These are phyloP conservation scores for Parasitella parasitica DNA, from an alignment of 371 early-diverging fungal species.

Conservation along the genomic window DNA sequence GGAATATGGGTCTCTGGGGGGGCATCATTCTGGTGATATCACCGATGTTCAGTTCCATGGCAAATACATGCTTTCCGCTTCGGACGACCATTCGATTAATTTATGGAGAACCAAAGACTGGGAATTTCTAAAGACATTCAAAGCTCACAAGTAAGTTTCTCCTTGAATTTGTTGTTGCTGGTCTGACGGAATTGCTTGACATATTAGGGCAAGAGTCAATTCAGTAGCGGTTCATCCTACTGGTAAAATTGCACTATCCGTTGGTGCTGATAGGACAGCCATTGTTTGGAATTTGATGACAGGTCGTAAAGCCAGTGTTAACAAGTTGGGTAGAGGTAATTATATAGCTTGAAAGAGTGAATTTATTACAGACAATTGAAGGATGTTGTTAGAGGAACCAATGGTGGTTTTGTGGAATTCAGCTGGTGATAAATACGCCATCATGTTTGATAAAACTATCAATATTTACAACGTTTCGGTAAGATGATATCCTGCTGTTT, in stretches of 20 bases:
- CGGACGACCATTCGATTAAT: constrained; percentile 86
- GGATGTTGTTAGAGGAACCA: constrained; percentile 44
- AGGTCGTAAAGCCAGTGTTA: constrained; percentile 77
- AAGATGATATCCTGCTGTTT: constrained; percentile 22
- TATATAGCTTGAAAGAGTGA: neutral
- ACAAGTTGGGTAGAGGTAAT: constrained; percentile 55
- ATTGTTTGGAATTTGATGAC: constrained; percentile 90
- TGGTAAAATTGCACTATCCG: constrained; percentile 88
- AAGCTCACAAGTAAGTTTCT: constrained; percentile 81
- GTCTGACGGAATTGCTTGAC: too few species aligned
- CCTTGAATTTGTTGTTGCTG: neutral
- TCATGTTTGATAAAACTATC: constrained; percentile 71
- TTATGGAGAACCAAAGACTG: constrained; percentile 94
- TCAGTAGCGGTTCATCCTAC: constrained; percentile 89
- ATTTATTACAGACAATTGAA: neutral
- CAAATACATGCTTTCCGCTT: constrained; percentile 85
- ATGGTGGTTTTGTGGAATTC: constrained; percentile 76
- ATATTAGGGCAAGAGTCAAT: constrained; percentile 57
- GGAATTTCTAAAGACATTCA: constrained; percentile 88
- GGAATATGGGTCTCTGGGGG: constrained; percentile 87
- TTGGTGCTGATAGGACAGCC: constrained; percentile 77
- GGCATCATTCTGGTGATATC: constrained; percentile 87
- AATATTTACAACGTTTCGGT: constrained; percentile 69
- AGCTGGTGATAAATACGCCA: constrained; percentile 73
- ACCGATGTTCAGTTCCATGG: constrained; percentile 81